Percentiles rank a stretch among this genome's conserved stretches.
phyloP scores from a whole-genome alignment of 768 basidiomycete genomes.

The Saitozyma sp. region DNA sequence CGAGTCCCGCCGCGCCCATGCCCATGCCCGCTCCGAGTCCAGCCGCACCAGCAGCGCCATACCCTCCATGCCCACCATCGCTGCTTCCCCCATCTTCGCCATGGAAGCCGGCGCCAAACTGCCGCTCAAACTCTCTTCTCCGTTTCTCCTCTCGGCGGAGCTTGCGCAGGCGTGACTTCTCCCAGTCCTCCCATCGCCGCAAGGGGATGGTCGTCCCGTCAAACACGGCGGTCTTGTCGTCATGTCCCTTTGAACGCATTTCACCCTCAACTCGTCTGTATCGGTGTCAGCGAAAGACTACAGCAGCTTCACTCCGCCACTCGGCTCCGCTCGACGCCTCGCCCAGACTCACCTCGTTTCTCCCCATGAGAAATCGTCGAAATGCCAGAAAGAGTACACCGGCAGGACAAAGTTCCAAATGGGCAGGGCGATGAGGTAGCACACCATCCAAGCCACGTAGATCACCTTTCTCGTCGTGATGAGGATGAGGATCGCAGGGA shows the following conservation, averaged over 20 bases:
- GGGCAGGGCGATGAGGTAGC: slow-evolving; percentile 87
- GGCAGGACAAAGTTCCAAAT: slow-evolving; percentile 96
- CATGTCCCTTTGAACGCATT: slow-evolving; percentile 72
- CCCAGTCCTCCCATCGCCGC: slow-evolving; percentile 99
- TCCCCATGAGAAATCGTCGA: slow-evolving; percentile 99
- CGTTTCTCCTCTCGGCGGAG: slow-evolving; percentile 69
- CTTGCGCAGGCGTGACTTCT: slow-evolving; percentile 89
- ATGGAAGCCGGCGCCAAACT: slow-evolving; percentile 50
- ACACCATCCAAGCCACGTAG: slow-evolving; percentile 97
- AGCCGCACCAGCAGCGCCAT: slow-evolving; percentile 4
- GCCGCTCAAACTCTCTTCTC: slow-evolving; percentile 74
- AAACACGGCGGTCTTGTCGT: slow-evolving; percentile 59
- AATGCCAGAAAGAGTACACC: slow-evolving; percentile 97
- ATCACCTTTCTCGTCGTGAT: slow-evolving; percentile 92
- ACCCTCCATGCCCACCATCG: slow-evolving; percentile 12
- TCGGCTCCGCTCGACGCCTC: slow-evolving; percentile 1
- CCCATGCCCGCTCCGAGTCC: slow-evolving; percentile 10
- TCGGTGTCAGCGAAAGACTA: neutral
- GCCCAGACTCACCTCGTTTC: slow-evolving; percentile 75
- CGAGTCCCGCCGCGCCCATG: neutral
- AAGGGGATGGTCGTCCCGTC: slow-evolving; percentile 73
- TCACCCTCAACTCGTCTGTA: slow-evolving; percentile 93
- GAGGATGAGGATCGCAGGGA: slow-evolving; percentile 87
- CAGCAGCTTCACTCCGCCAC: neutral
- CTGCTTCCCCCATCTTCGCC: slow-evolving; percentile 15